Percentiles rank a stretch among this genome's conserved stretches.
Evolutionary conservation across 2,329 filamentous ascomycete species (phyloP).

Genomic region (Scedosporium minutisporum): DNA sequence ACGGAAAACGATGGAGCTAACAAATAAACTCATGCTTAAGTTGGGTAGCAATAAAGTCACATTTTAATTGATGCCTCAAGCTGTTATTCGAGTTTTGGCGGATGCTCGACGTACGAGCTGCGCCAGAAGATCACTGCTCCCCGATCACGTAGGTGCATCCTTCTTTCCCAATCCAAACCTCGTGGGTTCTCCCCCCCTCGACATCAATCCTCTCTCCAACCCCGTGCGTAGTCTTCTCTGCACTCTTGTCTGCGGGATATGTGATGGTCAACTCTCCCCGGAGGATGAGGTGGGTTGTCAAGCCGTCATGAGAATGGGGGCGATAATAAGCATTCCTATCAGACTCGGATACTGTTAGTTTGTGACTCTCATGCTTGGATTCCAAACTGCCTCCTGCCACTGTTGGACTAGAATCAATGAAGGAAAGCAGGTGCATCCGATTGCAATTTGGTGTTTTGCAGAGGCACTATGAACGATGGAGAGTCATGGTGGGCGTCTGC

Average conservation of each 20-base stretch:
- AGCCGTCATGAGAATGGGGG: constrained; percentile 53
- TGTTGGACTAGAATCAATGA: too few relatives aligned
- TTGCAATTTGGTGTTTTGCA: too few relatives aligned
- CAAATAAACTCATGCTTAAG: too few relatives aligned
- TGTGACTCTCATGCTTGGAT: too few relatives aligned
- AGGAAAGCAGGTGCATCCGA: too few relatives aligned
- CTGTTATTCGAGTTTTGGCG: neutral
- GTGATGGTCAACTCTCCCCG: constrained; percentile 55
- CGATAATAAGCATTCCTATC: constrained; percentile 56
- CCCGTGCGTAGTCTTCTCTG: constrained; percentile 48
- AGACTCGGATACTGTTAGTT: neutral
- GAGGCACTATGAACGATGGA: too few relatives aligned
- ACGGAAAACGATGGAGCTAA: too few relatives aligned
- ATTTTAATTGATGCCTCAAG: neutral
- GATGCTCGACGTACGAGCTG: neutral
- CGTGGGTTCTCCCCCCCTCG: constrained; percentile 51
- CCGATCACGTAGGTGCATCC: constrained; percentile 62
- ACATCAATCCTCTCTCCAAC: constrained; percentile 57
- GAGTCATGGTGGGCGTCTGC: too few relatives aligned
- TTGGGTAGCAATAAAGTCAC: too few relatives aligned
- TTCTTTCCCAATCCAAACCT: constrained; percentile 57
- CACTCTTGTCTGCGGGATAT: constrained; percentile 49
- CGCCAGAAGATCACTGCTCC: constrained; percentile 23
- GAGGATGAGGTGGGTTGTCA: constrained; percentile 62
- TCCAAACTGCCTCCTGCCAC: too few relatives aligned